phyloP scores from a whole-genome alignment of 2,329 filamentous ascomycete genomes.

The Phyllosticta paracitricarpa region DNA sequence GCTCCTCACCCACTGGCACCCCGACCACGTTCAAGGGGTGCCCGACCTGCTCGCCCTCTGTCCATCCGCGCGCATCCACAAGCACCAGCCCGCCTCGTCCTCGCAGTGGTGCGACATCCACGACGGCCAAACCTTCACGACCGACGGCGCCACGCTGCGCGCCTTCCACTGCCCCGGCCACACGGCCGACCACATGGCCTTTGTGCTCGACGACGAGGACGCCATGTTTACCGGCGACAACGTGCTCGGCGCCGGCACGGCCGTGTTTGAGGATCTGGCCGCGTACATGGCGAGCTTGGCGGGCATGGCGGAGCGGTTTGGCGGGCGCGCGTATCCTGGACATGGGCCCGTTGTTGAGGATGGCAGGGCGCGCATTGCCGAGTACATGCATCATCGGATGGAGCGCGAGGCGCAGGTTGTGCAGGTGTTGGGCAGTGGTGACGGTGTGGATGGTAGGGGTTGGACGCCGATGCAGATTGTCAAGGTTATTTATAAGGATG shows the following conservation, averaged over 20 bases:
- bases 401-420: slow-evolving; percentile 53
- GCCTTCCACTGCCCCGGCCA: slow-evolving; percentile 66
- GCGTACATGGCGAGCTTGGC: slow-evolving; percentile 60
- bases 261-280: slow-evolving; percentile 69
- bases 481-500: slow-evolving; percentile 73
- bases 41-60: slow-evolving; percentile 54
- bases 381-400: slow-evolving; percentile 54
- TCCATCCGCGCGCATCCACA: slow-evolving; percentile 56
- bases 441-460: slow-evolving; percentile 14
- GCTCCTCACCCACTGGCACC: slow-evolving; percentile 87
- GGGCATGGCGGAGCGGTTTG: slow-evolving; percentile 56
- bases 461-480: slow-evolving; percentile 76
- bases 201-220: slow-evolving; percentile 66
- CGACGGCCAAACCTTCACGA: slow-evolving; percentile 46
- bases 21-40: slow-evolving; percentile 73
- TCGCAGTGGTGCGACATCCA: slow-evolving; percentile 42
- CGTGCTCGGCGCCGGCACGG: slow-evolving; percentile 76
- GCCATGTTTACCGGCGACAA: slow-evolving; percentile 87
- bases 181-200: slow-evolving; percentile 70
- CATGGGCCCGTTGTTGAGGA: slow-evolving; percentile 74
- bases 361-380: slow-evolving; percentile 58
- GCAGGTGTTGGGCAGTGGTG: slow-evolving; percentile 21
- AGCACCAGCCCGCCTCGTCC: slow-evolving; percentile 40
- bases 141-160: slow-evolving; percentile 55
- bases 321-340: slow-evolving; percentile 70